These are phyloP conservation scores for Orobanche coerulescens DNA, from an alignment of 257 asterid genomes.

Conservation along the genomic window DNA sequence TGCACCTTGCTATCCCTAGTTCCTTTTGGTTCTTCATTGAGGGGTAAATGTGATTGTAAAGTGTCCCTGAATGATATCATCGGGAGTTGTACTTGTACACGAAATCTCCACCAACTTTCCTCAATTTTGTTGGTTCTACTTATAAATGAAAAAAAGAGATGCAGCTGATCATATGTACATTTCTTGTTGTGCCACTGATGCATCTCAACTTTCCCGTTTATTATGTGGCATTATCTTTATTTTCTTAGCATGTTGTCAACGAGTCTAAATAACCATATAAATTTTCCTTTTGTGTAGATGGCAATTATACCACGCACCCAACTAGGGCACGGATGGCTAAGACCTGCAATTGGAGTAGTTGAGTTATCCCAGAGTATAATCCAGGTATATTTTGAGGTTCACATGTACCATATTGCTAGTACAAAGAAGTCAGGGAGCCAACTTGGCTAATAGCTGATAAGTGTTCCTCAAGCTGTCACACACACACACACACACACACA, in stretches of 20 bases:
- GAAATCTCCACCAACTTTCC: background rate
- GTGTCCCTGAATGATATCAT: background rate
- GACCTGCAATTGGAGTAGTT: constrained; percentile 97
- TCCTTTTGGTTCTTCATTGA: constrained; percentile 9
- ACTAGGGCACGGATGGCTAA: constrained; percentile 92
- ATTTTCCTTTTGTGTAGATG: constrained; percentile 53
- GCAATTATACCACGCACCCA: constrained; percentile 81
- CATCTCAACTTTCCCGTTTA: background rate
- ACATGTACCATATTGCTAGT: background rate
- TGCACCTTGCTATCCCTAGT: background rate
- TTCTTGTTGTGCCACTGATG: constrained; percentile 5
- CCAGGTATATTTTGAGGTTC: constrained; percentile 48
- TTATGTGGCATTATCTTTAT: background rate
- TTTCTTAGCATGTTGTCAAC: constrained; percentile 1
- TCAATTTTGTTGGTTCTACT: constrained; percentile 1
- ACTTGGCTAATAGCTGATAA: background rate
- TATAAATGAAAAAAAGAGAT: constrained; percentile 2
- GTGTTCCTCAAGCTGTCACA: background rate
- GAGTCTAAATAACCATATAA: constrained; percentile 11
- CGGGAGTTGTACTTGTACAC: too few relatives aligned
- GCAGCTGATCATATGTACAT: too few relatives aligned
- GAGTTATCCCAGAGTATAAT: constrained; percentile 89
- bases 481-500: too few relatives aligned
- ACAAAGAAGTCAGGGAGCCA: constrained; percentile 12
- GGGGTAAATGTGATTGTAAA: constrained; percentile 16